Evolutionary conservation across 305 asterid species (phyloP).

Genomic region (Fraxinus angustifolia): DNA sequence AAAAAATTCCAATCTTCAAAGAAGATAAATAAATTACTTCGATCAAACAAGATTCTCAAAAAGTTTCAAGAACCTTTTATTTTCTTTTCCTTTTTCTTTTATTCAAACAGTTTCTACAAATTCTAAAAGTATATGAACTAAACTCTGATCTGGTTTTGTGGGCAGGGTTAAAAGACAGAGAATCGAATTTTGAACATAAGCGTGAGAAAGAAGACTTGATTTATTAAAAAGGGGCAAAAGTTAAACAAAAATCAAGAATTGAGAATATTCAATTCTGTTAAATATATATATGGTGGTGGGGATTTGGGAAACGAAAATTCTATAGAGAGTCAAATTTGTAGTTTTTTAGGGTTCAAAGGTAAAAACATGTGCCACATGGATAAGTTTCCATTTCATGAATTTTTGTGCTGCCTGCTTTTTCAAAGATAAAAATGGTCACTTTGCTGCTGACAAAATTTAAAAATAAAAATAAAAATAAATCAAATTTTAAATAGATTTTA

Average conservation of each 20-base stretch:
- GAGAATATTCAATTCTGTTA: background rate
- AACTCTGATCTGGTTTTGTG: conserved; percentile 3
- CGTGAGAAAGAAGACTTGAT: conserved; percentile 34
- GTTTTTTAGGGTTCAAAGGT: background rate
- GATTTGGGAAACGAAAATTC: conserved; percentile 23
- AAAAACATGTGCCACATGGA: conserved; percentile 6
- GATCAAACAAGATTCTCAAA: conserved; percentile 26
- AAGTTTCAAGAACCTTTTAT: conserved; percentile 13
- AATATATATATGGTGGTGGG: background rate
- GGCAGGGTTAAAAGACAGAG: conserved; percentile 23
- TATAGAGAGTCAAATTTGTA: conserved; percentile 10
- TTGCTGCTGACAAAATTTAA: background rate
- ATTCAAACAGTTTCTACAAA: background rate
- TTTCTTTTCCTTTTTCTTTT: background rate
- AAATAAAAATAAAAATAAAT: too few relatives aligned
- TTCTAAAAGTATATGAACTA: background rate
- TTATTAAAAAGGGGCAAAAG: background rate
- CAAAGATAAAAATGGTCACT: background rate
- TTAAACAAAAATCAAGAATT: background rate
- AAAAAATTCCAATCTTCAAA: conserved; percentile 14
- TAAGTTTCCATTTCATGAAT: conserved; percentile 13
- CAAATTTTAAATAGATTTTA: background rate
- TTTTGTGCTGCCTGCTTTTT: conserved; percentile 15
- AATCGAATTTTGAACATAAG: conserved; percentile 26
- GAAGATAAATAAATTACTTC: conserved; percentile 4